Evolutionary conservation across 2,329 filamentous ascomycete species (phyloP).

Genomic region (Knoxdaviesia proteae): DNA sequence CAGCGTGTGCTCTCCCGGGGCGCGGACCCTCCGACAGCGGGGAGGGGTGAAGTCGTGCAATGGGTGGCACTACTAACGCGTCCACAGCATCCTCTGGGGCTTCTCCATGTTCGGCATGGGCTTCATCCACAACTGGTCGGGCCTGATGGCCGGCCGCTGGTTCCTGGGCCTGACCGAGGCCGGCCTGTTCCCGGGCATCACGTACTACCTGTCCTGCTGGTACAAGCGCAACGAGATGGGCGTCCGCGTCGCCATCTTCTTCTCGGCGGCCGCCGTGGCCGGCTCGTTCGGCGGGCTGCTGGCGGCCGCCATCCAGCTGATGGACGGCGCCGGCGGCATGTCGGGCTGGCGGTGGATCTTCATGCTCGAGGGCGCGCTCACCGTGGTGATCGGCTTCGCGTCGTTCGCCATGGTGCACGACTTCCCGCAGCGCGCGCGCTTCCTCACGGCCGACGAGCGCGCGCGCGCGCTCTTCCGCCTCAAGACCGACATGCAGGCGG

Average conservation of each 20-base stretch:
- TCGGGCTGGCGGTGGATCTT: slow-evolving; percentile 46
- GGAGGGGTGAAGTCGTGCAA: too few species aligned
- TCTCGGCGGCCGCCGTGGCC: slow-evolving; percentile 60
- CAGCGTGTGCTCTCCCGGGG: not conserved
- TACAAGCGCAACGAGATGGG: slow-evolving; percentile 64
- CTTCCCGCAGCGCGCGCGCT: slow-evolving; percentile 57
- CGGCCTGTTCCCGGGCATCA: slow-evolving; percentile 56
- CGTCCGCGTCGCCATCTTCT: slow-evolving; percentile 63
- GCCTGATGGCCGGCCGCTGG: slow-evolving; percentile 45
- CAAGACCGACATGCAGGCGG: slow-evolving; percentile 48
- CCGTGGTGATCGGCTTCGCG: slow-evolving; percentile 43
- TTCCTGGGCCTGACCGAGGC: slow-evolving; percentile 58
- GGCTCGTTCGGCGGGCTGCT: slow-evolving; percentile 60
- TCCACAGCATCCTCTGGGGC: slow-evolving; percentile 39
- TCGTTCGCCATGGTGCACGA: slow-evolving; percentile 68
- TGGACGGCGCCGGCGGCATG: slow-evolving; percentile 39
- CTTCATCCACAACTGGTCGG: slow-evolving; percentile 39
- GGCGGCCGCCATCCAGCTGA: slow-evolving; percentile 48
- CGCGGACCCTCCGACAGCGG: not conserved
- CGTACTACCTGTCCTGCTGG: slow-evolving; percentile 71
- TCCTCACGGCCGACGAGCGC: slow-evolving; percentile 50
- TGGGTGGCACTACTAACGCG: not conserved
- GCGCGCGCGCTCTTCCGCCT: slow-evolving; percentile 52
- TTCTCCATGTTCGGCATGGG: slow-evolving; percentile 49
- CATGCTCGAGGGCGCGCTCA: slow-evolving; percentile 49